Conservation (phyloP, 2,329 filamentous ascomycete genomes). For the Bisporella sp. region DNA sequence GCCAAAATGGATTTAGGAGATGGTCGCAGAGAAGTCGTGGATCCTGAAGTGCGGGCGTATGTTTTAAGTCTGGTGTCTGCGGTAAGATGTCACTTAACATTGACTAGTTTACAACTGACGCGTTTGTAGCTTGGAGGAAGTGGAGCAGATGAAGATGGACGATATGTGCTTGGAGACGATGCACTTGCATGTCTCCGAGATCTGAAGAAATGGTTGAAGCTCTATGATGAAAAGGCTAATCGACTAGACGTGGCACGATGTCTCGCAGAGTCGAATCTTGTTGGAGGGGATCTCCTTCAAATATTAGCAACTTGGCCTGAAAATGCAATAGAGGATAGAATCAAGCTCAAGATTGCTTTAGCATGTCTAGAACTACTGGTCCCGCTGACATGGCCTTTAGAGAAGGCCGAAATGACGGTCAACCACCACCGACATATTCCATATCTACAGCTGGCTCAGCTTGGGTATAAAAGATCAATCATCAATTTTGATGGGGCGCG, state of each 20-base stretch:
- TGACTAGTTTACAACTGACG: slow-evolving; percentile 12
- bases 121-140: slow-evolving; percentile 71
- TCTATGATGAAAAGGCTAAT: slow-evolving; percentile 90
- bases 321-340: slow-evolving; percentile 61
- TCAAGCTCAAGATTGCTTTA: slow-evolving; percentile 72
- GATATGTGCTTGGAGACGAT: slow-evolving; percentile 88
- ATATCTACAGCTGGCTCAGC: slow-evolving; percentile 79
- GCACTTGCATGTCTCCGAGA: slow-evolving; percentile 87
- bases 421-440: slow-evolving; percentile 92
- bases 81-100: slow-evolving; percentile 28
- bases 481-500: slow-evolving; percentile 73
- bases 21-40: slow-evolving; percentile 56
- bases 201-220: slow-evolving; percentile 88
- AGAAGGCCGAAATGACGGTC: slow-evolving; percentile 76
- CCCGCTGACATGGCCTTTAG: slow-evolving; percentile 89
- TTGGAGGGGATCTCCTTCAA: slow-evolving; percentile 81
- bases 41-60: slow-evolving; percentile 88
- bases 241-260: slow-evolving; percentile 93
- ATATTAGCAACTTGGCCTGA: slow-evolving; percentile 81
- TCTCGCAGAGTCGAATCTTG: slow-evolving; percentile 84
- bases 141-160: slow-evolving; percentile 69
- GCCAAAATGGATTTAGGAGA: slow-evolving; percentile 48
- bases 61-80: slow-evolving; percentile 91
- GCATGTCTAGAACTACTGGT: slow-evolving; percentile 87
- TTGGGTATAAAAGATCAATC: slow-evolving; percentile 82